Evolutionary conservation across 163 green algal genomes (phyloP).

Genomic region (Volvox carteri): DNA sequence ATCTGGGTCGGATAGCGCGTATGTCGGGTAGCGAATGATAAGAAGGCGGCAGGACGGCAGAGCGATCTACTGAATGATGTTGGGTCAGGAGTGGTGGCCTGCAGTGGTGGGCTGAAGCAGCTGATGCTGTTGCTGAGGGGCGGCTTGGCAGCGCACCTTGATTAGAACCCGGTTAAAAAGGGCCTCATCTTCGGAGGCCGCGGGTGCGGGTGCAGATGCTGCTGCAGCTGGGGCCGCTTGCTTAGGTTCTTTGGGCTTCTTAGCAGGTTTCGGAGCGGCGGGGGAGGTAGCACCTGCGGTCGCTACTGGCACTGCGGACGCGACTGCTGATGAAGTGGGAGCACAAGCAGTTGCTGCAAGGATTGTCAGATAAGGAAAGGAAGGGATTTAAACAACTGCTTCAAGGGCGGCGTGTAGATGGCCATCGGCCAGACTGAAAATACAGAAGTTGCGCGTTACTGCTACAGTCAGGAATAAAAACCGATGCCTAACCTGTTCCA

Average conservation of each 20-base stretch:
- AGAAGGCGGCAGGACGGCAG: no score
- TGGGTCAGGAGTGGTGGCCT: no score
- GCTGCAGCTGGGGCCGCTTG: constrained; percentile 3
- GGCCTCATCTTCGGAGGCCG: constrained; percentile 2
- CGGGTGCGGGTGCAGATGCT: background rate
- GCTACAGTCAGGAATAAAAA: no score
- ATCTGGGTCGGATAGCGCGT: no score
- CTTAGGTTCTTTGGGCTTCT: constrained; percentile 7
- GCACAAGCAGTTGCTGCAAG: background rate
- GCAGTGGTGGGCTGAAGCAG: no score
- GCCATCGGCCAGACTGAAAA: background rate
- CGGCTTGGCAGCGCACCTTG: constrained; percentile 28
- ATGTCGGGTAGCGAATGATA: no score
- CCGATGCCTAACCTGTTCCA: background rate
- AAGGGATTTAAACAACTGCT: no score
- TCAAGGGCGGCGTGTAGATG: no score
- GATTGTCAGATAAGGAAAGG: background rate
- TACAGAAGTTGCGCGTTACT: background rate
- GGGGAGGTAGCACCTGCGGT: background rate
- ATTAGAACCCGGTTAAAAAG: constrained; percentile 37
- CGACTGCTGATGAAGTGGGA: background rate
- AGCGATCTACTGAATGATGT: no score
- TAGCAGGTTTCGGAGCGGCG: constrained; percentile 18
- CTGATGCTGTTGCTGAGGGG: no score
- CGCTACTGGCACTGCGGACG: background rate